phyloP scores from a whole-genome alignment of 1,284 basidiomycete genomes.

The Austroboletus novae-zelandiae region DNA sequence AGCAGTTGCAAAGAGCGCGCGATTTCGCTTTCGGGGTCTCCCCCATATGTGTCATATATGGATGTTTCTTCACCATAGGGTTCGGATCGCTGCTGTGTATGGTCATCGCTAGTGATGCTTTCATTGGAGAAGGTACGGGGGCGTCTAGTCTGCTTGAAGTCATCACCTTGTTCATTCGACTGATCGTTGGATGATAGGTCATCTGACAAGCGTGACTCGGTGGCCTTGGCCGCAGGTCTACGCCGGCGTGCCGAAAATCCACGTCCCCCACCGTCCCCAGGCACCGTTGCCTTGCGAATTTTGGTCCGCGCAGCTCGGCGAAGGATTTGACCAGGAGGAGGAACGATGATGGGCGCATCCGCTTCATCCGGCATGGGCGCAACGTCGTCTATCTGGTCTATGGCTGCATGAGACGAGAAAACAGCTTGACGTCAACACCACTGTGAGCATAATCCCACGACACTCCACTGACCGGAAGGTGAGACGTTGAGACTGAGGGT shows the following conservation, averaged over 20 bases:
- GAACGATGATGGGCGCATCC: constrained; percentile 87
- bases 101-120: constrained; percentile 31
- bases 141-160: constrained; percentile 34
- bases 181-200: constrained; percentile 63
- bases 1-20: constrained; percentile 33
- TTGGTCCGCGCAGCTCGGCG: constrained; percentile 92
- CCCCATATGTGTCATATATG: constrained; percentile 81
- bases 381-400: constrained; percentile 66
- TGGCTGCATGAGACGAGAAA: constrained; percentile 39
- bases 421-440: constrained; percentile 18
- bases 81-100: constrained; percentile 46
- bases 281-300: constrained; percentile 84
- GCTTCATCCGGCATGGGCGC: constrained; percentile 72
- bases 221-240: constrained; percentile 28
- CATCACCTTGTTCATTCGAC: constrained; percentile 61
- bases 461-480: constrained; percentile 68
- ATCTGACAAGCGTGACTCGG: constrained; percentile 52
- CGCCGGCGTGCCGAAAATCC: constrained; percentile 56
- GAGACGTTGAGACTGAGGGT: constrained; percentile 87
- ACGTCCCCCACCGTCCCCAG: constrained; percentile 70
- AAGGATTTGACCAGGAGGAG: constrained; percentile 84
- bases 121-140: constrained; percentile 50
- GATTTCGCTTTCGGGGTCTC: constrained; percentile 50
- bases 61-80: constrained; percentile 75
- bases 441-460: constrained; percentile 10